Evolutionary conservation across 202 grass and related monocot genomes (phyloP), one percentile per base, ranked within the genome.

Genomic region (Cymbopogon flexuosus): DNA sequence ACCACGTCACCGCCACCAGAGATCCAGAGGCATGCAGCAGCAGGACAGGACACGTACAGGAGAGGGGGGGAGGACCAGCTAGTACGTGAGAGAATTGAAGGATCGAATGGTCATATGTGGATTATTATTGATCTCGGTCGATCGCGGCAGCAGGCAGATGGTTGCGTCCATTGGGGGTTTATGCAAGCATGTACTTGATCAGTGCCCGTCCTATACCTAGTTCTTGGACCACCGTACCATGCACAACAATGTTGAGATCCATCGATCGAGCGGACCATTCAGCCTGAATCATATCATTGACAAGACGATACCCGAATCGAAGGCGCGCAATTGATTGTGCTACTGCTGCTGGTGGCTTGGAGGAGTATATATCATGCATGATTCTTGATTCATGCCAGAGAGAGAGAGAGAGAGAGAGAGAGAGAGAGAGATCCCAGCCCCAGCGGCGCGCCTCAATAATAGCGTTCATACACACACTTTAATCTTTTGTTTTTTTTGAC

Each of bases 91-190:
- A 37, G 54, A 59, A 58, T 33, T 33, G 37, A 27, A 45, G 35
- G 54, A 57, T 22, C 19, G 54, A 22, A 8, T 7, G 0, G 19
- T 57, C 54, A 21, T 57, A 21, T 57, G 15, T 18, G 54, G 54
- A 57, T 54, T 57, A 22, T 57, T 10, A 57, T 57, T 57, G 52
- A 58, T 58, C 54, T 58, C 54, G 54, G 10, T 4, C 8, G 54
- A 22, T 58, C 54, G 19, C 8, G 54, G 54, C 52, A 49, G 59
- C 61, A 36, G 23, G 10, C 70, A 36, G 24, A 46, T 65, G 60
- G 61, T 78, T 78, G 75, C 60, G 16, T 78, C 42, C 10, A 65
- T 78, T 51, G 41, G 59, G 70, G 75, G 75, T 65, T 78, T 49
- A 49, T 78, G 61, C 42, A 31, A 9, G 30, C 49, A 49, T 29